Base-by-base conservation (phyloP, 2,329 filamentous ascomycete genomes). In the Colletotrichum musae region DNA sequence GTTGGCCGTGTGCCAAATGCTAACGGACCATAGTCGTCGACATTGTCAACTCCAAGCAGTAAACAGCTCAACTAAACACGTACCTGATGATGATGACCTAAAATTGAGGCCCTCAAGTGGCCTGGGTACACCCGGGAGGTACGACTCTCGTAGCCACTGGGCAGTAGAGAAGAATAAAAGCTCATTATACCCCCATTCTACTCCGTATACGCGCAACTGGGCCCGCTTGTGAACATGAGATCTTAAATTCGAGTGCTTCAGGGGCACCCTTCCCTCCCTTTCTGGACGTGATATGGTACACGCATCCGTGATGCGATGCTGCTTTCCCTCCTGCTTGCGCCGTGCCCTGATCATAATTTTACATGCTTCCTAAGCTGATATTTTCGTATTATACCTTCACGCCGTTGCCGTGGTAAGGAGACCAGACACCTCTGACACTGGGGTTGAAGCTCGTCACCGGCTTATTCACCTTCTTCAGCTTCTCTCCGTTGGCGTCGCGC, bases 401-500 rank as follows among this genome's bases (percentile, higher is more conserved):
- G 32, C 87, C 87, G 64, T 84, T 84, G 72, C 89, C 88, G 78
- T 93, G 91, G 78, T 91, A 92, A 56, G 91, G 91, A 79, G 88
- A 91, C 90, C 91, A 93, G 70, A 93, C 82, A 73, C 91, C 91
- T 84, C 91, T 87, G 60, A 93, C 90, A 81, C 89, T 91, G 72
- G 87, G 83, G 77, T 88, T 91, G 77, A 87, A 86, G 80, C 89
- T 91, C 72, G 82, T 85, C 58, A 92, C 88, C 10, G 90, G 87
- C 82, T 91, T 92, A 78, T 84, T 89, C 68, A 86, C 84, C 74
- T 80, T 85, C 82, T 84, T 89, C 76, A 93, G 80, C 86, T 92
- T 93, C 81, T 94, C 92, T 68, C 93, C 93, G 74, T 87, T 94
- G 24, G 92, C 89, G 78, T 94, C 90, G 69, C 92, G 87, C 75